phyloP scores from a whole-genome alignment of 148 eudicot species.

The Fagopyrum tataricum region DNA sequence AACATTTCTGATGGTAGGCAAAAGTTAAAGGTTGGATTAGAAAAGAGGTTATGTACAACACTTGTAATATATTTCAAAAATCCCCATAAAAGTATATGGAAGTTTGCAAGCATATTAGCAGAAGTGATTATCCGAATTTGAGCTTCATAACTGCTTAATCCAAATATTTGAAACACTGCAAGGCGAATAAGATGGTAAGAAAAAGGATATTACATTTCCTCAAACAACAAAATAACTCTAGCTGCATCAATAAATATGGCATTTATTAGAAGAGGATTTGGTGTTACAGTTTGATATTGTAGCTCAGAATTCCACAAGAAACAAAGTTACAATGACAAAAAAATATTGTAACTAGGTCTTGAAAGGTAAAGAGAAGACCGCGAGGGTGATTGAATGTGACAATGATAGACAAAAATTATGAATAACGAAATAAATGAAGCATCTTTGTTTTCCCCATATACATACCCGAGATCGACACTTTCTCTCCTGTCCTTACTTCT shows the following conservation, averaged over 20 bases:
- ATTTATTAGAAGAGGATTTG: neutral
- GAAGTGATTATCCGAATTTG: neutral
- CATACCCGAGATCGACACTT: neutral
- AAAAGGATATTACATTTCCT: neutral
- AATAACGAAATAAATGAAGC: neutral
- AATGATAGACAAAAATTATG: neutral
- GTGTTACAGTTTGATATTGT: neutral
- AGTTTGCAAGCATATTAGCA: neutral
- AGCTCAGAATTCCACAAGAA: constrained; percentile 1
- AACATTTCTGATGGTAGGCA: too few relatives aligned
- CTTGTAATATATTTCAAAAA: too few relatives aligned
- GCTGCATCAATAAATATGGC: neutral
- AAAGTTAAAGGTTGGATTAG: too few relatives aligned
- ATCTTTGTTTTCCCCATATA: neutral
- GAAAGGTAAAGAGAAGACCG: neutral
- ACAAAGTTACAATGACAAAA: constrained; percentile 2
- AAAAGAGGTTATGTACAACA: too few relatives aligned
- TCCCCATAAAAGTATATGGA: too few relatives aligned
- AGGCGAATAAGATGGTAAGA: too few relatives aligned
- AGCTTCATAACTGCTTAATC: neutral
- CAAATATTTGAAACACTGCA: too few relatives aligned
- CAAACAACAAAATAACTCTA: neutral
- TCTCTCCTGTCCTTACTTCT: constrained; percentile 32
- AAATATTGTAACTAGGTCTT: neutral
- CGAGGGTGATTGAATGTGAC: neutral